A percentile compares a stretch with the other conserved stretches of the same genome.
These are phyloP conservation scores for Candida orba DNA, from an alignment of 805 yeast species.

Conservation along the genomic window DNA sequence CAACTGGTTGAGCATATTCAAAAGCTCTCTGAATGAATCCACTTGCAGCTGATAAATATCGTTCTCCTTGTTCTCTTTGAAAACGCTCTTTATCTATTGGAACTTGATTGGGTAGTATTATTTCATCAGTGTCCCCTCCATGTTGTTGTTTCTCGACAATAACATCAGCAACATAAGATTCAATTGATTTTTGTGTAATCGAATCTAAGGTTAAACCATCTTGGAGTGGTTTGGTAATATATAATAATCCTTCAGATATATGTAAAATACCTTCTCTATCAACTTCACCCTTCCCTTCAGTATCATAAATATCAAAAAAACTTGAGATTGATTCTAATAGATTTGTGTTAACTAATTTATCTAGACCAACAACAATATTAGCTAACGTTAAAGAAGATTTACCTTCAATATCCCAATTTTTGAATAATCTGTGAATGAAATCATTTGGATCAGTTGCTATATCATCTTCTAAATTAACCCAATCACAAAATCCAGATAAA, in stretches of 20 bases:
- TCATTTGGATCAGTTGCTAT: conserved; percentile 32
- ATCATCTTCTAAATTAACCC: conserved; percentile 45
- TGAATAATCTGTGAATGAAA: conserved; percentile 58
- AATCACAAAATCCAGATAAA: conserved; percentile 73
- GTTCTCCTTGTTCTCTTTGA: conserved; percentile 58
- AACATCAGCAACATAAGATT: conserved; percentile 59
- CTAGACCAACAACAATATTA: conserved; percentile 68
- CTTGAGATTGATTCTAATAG: conserved; percentile 72
- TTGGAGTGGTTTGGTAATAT: conserved; percentile 80
- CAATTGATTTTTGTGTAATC: conserved; percentile 55
- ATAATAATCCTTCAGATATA: conserved; percentile 80
- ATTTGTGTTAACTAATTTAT: conserved; percentile 61
- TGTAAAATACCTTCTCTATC: conserved; percentile 74
- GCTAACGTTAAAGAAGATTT: conserved; percentile 55
- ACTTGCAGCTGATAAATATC: conserved; percentile 83
- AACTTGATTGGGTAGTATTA: conserved; percentile 51
- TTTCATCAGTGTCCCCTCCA: conserved; percentile 27
- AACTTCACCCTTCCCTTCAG: conserved; percentile 49
- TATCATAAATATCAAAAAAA: conserved; percentile 72
- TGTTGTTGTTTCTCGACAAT: conserved; percentile 30
- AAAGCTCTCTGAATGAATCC: conserved; percentile 80
- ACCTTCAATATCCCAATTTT: conserved; percentile 57
- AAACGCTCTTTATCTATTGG: conserved; percentile 56
- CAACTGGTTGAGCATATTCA: conserved; percentile 78
- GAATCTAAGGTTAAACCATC: conserved; percentile 61